Evolutionary conservation across 2,329 filamentous ascomycete genomes (phyloP), one percentile per base, ranked within the genome.

Genomic region (Colletotrichum sp.): DNA sequence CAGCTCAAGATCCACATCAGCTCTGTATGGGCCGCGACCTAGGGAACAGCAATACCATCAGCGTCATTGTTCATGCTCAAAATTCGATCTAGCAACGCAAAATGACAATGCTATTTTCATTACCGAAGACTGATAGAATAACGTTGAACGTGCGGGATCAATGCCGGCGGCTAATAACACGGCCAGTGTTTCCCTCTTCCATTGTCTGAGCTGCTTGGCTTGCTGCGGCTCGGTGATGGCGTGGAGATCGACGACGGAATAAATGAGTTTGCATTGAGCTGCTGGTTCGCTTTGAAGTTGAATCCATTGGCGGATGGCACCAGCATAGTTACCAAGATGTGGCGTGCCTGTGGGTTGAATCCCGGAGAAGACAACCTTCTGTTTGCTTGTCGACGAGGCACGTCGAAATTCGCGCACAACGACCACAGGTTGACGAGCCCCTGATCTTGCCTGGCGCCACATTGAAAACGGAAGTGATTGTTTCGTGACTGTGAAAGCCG

Each of bases 1-100:
- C 96, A 98, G 80, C 95, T 96, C 75, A 99, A 85, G 80, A 98
- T 95, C 97, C 97, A 99, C 94, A 98, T 98, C 76, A 99, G 88
- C 83, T 98, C 96, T 6, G 94, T 87, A 84, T 98, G 97, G 61
- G 93, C 92, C 21, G 92, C 87, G 3, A 96, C 92, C 91, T 94
- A 61, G 15, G 16, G 54, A 43, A 31, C 6, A 16, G 16, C 8
- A 6, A 38, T 62, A 36, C 15, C n/a, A 24, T 67, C 29, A 67
- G 54, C n/a, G n/a, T 34, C 11, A 16, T 64, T n/a, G 36, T 51
- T 31, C 27, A 5, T 31, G 29, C 16, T 31, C 8, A n/a, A 24
- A 16, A 29, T 54, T 31, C 27, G 11, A 33, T 24, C 43, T 13
- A 24, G 18, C 18, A 34, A 29, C 27, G 16, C 24, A 27, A 33